Evolutionary conservation across 2,329 filamentous ascomycete genomes (phyloP), one percentile per base, ranked within the genome.

Genomic region (Stenocarpella maydis): DNA sequence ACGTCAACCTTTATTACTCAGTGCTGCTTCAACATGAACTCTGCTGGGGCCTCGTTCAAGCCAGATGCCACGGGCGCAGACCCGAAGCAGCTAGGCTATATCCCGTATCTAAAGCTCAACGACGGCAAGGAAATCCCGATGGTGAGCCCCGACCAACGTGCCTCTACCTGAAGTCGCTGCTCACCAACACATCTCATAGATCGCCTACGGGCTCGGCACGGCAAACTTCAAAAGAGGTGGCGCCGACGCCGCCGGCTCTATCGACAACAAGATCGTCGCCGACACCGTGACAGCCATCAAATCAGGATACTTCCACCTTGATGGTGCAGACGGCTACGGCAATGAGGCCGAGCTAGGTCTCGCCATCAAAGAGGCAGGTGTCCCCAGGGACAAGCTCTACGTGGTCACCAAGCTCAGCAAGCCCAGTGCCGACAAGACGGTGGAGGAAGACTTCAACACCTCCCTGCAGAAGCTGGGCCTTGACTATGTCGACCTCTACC

Each of bases 121-220:
- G 91, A 95, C 81, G 92, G 91, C 71, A 87, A 88, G 71, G 86
- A 88, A 69, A 92, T 95, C 65, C 92, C 92, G 14, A 85, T 92
- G 83, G 89, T 91, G 80, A 71, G 82, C 74, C 68, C 71, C 41
- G n/a, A 45, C n/a, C 39, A 14, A 12, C 6, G 14, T 24, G 2
- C 28, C 68, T 53, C 19, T 21, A 24, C 17, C 45, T 19, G 47
- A 39, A 34, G 1, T 26, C 17, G 63, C 52, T 45, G 64, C 26
- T 61, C 37, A 61, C 68, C 58, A 72, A 45, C 17, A 53, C 49
- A 50, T 43, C 34, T 31, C n/a, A 63, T 70, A 91, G 89, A 81
- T 94, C 21, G 90, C 85, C 49, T 94, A 92, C 74, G 92, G 92
- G 28, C 87, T 92, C 4, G 92, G 92, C 50, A 93, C 91, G 0